Evolutionary conservation across 352 stramenopile genomes (phyloP).

Genomic region (Globisporangium lucens): DNA sequence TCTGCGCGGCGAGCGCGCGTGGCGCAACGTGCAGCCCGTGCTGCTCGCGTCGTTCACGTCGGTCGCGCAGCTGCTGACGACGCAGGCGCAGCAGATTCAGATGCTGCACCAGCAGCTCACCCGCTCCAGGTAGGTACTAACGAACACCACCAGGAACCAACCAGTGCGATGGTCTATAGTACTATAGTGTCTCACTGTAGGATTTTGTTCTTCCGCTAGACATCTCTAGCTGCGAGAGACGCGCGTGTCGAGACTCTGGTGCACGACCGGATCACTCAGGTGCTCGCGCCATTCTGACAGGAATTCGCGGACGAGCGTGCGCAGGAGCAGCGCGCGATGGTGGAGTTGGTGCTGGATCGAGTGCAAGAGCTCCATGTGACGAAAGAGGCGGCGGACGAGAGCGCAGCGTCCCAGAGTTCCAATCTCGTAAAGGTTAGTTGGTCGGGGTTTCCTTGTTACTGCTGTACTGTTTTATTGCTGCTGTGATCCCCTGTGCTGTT

Average conservation of each 20-base stretch:
- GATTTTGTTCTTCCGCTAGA: neutral
- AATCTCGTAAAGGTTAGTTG: neutral
- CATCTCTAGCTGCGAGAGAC: neutral
- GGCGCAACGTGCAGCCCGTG: slow-evolving; percentile 61
- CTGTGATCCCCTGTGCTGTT: too few relatives aligned
- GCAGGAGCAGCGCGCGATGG: neutral
- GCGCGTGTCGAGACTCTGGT: neutral
- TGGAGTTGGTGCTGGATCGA: neutral
- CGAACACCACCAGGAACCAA: too few relatives aligned
- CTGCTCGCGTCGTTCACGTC: slow-evolving; percentile 38
- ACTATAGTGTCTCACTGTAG: too few relatives aligned
- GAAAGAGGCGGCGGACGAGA: neutral
- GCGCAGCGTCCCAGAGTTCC: neutral
- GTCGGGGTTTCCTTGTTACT: too few relatives aligned
- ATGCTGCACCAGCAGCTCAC: slow-evolving; percentile 12
- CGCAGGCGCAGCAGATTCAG: slow-evolving; percentile 31
- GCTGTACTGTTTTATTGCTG: too few relatives aligned
- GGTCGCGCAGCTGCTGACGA: slow-evolving; percentile 33
- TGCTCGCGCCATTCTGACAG: neutral
- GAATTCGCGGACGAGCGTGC: neutral
- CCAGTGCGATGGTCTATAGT: too few relatives aligned
- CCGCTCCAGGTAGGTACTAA: neutral
- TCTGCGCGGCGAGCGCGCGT: slow-evolving; percentile 46
- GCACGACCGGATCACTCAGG: slow-evolving; percentile 1
- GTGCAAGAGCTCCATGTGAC: neutral